phyloP scores from a whole-genome alignment of 2,329 filamentous ascomycete genomes.

The Microsporum audouinii region DNA sequence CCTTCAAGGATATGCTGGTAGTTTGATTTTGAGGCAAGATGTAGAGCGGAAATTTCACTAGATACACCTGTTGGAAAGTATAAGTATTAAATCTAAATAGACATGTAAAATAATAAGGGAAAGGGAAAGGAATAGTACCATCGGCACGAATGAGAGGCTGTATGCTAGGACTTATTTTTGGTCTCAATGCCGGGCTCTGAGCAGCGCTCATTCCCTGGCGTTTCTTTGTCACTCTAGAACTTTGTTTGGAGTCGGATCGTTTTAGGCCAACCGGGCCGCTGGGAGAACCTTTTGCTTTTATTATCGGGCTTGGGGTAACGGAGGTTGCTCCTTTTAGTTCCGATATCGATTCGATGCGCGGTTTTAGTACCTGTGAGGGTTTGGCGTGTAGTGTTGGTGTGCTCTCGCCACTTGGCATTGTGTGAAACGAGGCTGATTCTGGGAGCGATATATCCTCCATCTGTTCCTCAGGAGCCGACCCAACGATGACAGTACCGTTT shows the following conservation, averaged over 20 bases:
- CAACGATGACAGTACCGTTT: slow-evolving; percentile 26
- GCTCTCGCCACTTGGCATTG: slow-evolving; percentile 35
- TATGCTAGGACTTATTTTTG: slow-evolving; percentile 86
- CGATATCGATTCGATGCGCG: slow-evolving; percentile 17
- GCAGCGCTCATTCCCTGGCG: slow-evolving; percentile 58
- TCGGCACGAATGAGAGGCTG: slow-evolving; percentile 73
- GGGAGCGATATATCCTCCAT: slow-evolving; percentile 62
- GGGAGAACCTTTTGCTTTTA: slow-evolving; percentile 44
- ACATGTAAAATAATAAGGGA: slow-evolving; percentile 15
- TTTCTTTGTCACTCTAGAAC: slow-evolving; percentile 52
- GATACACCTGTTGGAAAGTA: slow-evolving; percentile 31
- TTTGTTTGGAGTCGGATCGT: slow-evolving; percentile 39
- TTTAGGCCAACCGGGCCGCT: slow-evolving; percentile 32
- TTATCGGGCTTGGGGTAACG: slow-evolving; percentile 42
- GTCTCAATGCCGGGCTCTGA: slow-evolving; percentile 77
- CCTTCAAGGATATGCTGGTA: slow-evolving; percentile 96
- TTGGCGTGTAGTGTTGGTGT: slow-evolving; percentile 51
- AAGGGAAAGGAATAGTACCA: slow-evolving; percentile 35
- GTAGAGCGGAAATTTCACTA: slow-evolving; percentile 53
- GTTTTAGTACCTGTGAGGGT: slow-evolving; percentile 43
- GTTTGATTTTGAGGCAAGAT: slow-evolving; percentile 89
- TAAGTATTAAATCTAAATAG: not conserved
- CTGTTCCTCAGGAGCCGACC: slow-evolving; percentile 40
- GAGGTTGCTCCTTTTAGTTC: slow-evolving; percentile 25
- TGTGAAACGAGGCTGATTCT: slow-evolving; percentile 51